Evolutionary conservation across 2,329 filamentous ascomycete species (phyloP).

Genomic region (Lecanicillium sp.): DNA sequence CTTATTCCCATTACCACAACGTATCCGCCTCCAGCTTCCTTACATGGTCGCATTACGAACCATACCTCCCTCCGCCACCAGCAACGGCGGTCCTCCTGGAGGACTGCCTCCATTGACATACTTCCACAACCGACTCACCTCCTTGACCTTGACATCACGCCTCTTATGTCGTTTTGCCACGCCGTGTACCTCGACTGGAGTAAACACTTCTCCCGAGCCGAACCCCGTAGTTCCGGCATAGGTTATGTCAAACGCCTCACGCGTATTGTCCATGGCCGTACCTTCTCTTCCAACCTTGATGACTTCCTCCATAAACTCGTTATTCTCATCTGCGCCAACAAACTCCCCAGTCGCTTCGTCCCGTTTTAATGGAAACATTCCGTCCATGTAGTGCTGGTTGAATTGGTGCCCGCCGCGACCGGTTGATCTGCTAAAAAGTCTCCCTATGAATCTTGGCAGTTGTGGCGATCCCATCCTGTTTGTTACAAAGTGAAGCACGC

Average conservation of each 20-base stretch:
- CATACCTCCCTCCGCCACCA: conserved; percentile 27
- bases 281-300: conserved; percentile 37
- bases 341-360: conserved; percentile 33
- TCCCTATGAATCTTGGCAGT: conserved; percentile 53
- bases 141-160: conserved; percentile 43
- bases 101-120: conserved; percentile 53
- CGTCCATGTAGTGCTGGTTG: conserved; percentile 53
- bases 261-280: conserved; percentile 32
- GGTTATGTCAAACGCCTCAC: conserved; percentile 39
- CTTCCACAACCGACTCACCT: conserved; percentile 53
- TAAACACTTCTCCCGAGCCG: conserved; percentile 23
- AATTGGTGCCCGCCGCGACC: conserved; percentile 48
- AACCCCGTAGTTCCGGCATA: conserved; percentile 34
- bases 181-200: conserved; percentile 31
- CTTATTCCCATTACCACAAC: too few relatives aligned
- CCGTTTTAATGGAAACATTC: conserved; percentile 47
- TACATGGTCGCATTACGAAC: conserved; percentile 31
- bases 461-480: conserved; percentile 30
- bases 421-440: conserved; percentile 48
- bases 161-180: conserved; percentile 16
- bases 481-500: conserved; percentile 59
- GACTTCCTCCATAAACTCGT: conserved; percentile 53
- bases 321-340: conserved; percentile 36
- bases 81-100: conserved; percentile 27
- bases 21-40: too few relatives aligned